phyloP scores from a whole-genome alignment of 148 eudicot genomes.

The Diospyros kaki region DNA sequence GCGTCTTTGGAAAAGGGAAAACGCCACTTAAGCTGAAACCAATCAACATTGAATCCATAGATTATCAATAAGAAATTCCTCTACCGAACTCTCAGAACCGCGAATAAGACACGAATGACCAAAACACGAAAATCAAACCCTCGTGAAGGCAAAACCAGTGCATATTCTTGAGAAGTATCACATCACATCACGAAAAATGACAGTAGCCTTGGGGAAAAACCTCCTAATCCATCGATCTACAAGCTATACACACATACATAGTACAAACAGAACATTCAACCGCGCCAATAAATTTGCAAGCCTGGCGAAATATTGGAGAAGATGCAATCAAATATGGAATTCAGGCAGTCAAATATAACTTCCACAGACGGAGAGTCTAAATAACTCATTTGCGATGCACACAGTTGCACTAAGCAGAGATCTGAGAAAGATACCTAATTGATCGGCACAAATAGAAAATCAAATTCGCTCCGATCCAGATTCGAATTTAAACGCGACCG shows the following conservation, averaged over 20 bases:
- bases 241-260: neutral
- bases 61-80: neutral
- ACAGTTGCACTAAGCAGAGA: neutral
- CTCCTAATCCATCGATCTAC: neutral
- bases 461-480: slow-evolving; percentile 16
- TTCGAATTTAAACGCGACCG: neutral
- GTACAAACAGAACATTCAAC: neutral
- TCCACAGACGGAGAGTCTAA: neutral
- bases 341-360: neutral
- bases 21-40: neutral
- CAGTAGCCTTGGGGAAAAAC: neutral
- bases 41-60: neutral
- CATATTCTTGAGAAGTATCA: neutral
- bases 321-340: slow-evolving; percentile 7
- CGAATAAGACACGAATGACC: neutral
- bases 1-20: neutral
- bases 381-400: neutral
- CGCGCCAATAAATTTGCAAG: neutral
- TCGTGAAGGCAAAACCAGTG: neutral
- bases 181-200: neutral
- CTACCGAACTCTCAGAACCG: slow-evolving; percentile 5
- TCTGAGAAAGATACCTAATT: slow-evolving; percentile 8
- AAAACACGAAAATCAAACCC: neutral
- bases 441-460: slow-evolving; percentile 11
- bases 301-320: neutral